These are phyloP conservation scores for Paspalum vaginatum DNA, from an alignment of 176 grass and related monocot species.

Conservation along the genomic window DNA sequence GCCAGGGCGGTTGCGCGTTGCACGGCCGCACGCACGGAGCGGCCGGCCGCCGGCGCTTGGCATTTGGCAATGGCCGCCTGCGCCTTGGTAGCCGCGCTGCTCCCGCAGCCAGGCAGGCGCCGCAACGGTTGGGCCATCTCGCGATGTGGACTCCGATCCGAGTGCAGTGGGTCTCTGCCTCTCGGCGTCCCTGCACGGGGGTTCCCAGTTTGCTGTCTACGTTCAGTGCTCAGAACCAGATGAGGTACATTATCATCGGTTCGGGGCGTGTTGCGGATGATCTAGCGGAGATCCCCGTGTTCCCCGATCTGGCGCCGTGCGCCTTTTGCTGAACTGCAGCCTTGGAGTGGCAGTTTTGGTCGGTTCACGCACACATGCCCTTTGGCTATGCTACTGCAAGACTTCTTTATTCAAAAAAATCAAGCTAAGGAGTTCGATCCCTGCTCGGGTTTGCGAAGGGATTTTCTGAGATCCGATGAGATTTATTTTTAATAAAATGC, in stretches of 20 bases:
- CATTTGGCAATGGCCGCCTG: constrained; percentile 2
- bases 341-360: not conserved
- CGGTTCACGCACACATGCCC: not conserved
- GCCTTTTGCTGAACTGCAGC: not conserved
- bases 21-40: not conserved
- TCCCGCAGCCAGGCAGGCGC: constrained; percentile 17
- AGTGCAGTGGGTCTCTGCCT: not conserved
- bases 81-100: constrained; percentile 24
- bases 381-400: too few species aligned
- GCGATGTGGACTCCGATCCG: not conserved
- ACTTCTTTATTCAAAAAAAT: too few species aligned
- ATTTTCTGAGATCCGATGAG: too few species aligned
- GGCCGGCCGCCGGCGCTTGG: constrained; percentile 8
- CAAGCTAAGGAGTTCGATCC: too few species aligned
- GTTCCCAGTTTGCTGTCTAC: constrained; percentile 41
- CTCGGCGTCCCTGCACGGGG: constrained; percentile 18
- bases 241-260: not conserved
- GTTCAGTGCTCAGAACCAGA: constrained; percentile 29
- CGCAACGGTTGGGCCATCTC: not conserved
- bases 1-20: not conserved
- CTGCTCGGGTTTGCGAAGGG: too few species aligned
- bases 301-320: not conserved
- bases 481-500: too few species aligned
- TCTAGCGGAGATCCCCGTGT: constrained; percentile 33
- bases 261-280: not conserved